Conservation (phyloP, 139 green algal genomes). For the Tetraselmis chui region DNA sequence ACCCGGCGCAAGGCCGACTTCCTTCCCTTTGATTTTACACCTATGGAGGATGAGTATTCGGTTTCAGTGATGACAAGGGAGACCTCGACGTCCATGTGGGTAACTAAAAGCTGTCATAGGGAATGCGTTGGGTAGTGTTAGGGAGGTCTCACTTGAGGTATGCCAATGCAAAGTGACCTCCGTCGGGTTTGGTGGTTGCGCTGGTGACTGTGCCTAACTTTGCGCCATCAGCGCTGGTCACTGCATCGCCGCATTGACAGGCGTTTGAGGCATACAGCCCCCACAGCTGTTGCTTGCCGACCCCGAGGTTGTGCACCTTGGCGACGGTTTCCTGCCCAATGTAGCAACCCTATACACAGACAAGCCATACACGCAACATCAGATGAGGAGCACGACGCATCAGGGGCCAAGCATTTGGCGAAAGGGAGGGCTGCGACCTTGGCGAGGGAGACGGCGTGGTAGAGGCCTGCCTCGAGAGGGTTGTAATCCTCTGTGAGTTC, state of each 20-base stretch:
- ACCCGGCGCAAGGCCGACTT: neutral
- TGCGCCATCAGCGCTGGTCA: constrained; percentile 23
- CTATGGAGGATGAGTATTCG: neutral
- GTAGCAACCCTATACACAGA: constrained; percentile 31
- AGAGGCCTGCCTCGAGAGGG: constrained; percentile 71
- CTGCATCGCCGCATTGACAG: constrained; percentile 20
- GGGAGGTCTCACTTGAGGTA: constrained; percentile 33
- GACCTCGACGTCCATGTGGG: too few relatives aligned
- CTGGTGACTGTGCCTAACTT: constrained; percentile 34
- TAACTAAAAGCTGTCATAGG: too few relatives aligned
- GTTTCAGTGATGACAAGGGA: too few relatives aligned
- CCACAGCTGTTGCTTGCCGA: constrained; percentile 59
- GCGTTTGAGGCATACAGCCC: constrained; percentile 37
- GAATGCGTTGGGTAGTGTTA: too few relatives aligned
- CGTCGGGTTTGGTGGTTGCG: constrained; percentile 19
- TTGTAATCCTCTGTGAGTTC: constrained; percentile 62
- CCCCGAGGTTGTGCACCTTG: constrained; percentile 33
- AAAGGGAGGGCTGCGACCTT: too few relatives aligned
- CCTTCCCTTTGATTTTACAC: neutral
- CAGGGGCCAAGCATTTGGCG: too few relatives aligned
- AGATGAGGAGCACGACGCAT: too few relatives aligned
- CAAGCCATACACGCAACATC: too few relatives aligned
- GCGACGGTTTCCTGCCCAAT: constrained; percentile 64
- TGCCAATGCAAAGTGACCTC: constrained; percentile 39
- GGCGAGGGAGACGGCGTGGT: constrained; percentile 51